Evolutionary conservation across 2,329 filamentous ascomycete species (phyloP).

Genomic region (Cryphonectria parasitica): DNA sequence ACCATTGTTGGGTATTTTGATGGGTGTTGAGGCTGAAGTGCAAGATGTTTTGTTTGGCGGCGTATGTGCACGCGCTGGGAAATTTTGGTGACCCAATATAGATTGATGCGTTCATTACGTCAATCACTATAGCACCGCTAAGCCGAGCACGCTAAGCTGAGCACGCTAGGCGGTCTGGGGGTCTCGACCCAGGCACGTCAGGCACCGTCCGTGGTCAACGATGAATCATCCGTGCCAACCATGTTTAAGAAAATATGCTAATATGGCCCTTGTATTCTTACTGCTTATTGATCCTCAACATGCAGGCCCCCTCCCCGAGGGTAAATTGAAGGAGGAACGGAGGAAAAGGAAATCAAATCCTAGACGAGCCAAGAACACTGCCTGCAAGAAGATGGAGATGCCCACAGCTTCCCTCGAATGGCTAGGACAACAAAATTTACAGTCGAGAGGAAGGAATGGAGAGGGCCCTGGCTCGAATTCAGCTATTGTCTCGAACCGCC

Average conservation of each 20-base stretch:
- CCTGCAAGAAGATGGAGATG: background rate
- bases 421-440: background rate
- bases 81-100: slow-evolving; percentile 7
- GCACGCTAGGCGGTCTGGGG: background rate
- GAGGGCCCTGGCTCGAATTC: slow-evolving; percentile 4
- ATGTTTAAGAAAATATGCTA: too few relatives aligned
- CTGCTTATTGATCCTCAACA: too few relatives aligned
- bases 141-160: background rate
- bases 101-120: slow-evolving; percentile 23
- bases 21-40: background rate
- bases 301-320: too few relatives aligned
- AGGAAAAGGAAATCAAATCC: too few relatives aligned
- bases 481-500: slow-evolving; percentile 8
- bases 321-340: too few relatives aligned
- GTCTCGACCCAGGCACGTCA: slow-evolving; percentile 4
- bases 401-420: background rate
- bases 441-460: background rate
- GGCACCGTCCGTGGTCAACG: background rate
- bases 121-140: slow-evolving; percentile 23
- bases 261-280: background rate
- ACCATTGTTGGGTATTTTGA: slow-evolving; percentile 16
- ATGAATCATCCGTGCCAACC: too few relatives aligned
- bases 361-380: too few relatives aligned
- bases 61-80: background rate
- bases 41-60: background rate